Conservation (phyloP, 805 yeast species). For the Gaillardinia entomophila region DNA sequence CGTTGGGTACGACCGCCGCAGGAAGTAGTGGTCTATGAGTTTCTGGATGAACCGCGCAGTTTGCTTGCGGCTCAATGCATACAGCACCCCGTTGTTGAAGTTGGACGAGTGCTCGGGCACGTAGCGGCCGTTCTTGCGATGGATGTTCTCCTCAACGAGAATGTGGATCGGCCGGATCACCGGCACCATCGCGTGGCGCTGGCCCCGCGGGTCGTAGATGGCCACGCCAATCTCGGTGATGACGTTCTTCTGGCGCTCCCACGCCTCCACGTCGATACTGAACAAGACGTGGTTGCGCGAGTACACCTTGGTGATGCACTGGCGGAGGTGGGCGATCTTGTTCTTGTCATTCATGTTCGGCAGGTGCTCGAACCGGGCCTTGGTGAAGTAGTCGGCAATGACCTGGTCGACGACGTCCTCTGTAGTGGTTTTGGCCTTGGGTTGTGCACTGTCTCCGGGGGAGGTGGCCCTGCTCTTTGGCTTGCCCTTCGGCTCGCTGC, state of each 20-base stretch:
- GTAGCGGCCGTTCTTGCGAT: conserved; percentile 44
- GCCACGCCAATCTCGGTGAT: conserved; percentile 57
- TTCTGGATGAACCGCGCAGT: conserved; percentile 35
- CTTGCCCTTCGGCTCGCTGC: too few relatives aligned
- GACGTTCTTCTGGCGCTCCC: conserved; percentile 34
- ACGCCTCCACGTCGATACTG: conserved; percentile 54
- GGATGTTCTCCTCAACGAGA: conserved; percentile 37
- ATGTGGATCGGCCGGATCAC: conserved; percentile 35
- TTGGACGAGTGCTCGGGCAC: conserved; percentile 50
- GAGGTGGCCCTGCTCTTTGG: too few relatives aligned
- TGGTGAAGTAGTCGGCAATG: conserved; percentile 3
- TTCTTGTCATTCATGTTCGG: conserved; percentile 1
- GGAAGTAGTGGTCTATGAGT: conserved; percentile 40
- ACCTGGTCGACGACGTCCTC: too few relatives aligned
- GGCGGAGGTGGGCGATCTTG: conserved; percentile 2
- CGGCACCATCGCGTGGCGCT: conserved; percentile 34
- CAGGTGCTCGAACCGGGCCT: neutral
- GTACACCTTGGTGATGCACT: conserved; percentile 15
- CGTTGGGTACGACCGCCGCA: conserved; percentile 9
- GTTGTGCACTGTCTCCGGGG: too few relatives aligned
- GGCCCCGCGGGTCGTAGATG: conserved; percentile 49
- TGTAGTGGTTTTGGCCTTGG: too few relatives aligned
- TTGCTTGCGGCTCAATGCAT: conserved; percentile 30
- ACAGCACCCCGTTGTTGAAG: conserved; percentile 47
- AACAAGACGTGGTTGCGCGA: conserved; percentile 27